A percentile compares a stretch with the other conserved stretches of the same genome.
phyloP scores from a whole-genome alignment of 768 basidiomycete genomes.

The Myochromella boudieri region DNA sequence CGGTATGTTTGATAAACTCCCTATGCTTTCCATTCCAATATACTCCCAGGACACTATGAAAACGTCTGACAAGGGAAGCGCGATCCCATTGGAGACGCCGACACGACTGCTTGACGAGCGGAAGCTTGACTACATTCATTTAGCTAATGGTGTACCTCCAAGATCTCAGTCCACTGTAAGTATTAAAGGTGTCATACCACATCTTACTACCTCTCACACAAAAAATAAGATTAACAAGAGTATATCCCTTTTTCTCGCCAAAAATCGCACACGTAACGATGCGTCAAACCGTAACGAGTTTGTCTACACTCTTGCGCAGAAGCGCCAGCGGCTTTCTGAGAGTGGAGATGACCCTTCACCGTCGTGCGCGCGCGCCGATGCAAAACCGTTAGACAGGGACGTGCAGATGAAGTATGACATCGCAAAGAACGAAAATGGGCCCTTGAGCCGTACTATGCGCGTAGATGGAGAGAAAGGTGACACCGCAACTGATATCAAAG shows the following conservation, averaged over 20 bases:
- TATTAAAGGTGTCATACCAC: constrained; percentile 7
- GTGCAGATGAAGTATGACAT: constrained; percentile 87
- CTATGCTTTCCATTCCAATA: too few species aligned
- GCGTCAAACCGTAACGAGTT: constrained; percentile 79
- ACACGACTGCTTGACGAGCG: constrained; percentile 55
- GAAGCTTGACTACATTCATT: constrained; percentile 62
- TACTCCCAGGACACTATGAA: too few species aligned
- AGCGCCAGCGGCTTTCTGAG: constrained; percentile 42
- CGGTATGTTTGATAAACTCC: constrained; percentile 50
- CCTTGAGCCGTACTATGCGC: constrained; percentile 58
- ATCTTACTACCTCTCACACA: constrained; percentile 7
- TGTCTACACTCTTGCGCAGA: constrained; percentile 56
- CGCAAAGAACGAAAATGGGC: constrained; percentile 81
- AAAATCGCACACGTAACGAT: constrained; percentile 70
- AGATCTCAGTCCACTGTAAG: constrained; percentile 61
- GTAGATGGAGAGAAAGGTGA: not conserved
- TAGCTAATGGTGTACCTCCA: constrained; percentile 44
- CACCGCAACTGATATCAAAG: not conserved
- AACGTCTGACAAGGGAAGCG: too few species aligned
- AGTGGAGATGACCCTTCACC: constrained; percentile 19
- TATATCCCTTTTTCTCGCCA: constrained; percentile 70
- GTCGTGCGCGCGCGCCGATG: constrained; percentile 76
- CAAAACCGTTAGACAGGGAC: constrained; percentile 69
- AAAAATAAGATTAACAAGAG: constrained; percentile 59
- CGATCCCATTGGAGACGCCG: too few species aligned